Conservation (phyloP, 2,329 filamentous ascomycete genomes). For the Fusarium musae region DNA sequence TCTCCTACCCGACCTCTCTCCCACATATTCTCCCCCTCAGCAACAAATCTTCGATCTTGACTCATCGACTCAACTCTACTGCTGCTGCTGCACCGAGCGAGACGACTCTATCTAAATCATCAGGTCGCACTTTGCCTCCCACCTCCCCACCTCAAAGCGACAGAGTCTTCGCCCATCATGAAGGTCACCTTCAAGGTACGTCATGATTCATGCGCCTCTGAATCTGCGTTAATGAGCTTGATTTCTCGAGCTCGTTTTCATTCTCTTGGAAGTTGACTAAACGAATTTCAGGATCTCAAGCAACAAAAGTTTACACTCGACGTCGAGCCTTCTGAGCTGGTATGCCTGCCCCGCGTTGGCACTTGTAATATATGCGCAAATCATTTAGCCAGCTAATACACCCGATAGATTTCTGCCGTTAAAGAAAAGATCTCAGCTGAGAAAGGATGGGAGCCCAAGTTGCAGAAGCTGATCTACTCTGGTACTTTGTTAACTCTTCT, state of each 20-base stretch:
- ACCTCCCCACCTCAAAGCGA: constrained; percentile 47
- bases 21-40: constrained; percentile 1
- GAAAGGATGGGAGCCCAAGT: constrained; percentile 92
- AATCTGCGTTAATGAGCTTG: background rate
- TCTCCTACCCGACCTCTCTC: constrained; percentile 4
- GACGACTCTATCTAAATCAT: constrained; percentile 17
- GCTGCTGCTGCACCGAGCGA: constrained; percentile 21
- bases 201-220: constrained; percentile 24
- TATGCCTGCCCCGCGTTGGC: constrained; percentile 63
- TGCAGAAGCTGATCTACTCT: constrained; percentile 97
- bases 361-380: constrained; percentile 32
- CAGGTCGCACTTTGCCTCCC: constrained; percentile 36
- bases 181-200: constrained; percentile 75
- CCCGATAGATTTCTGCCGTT: constrained; percentile 79
- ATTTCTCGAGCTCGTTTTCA: background rate
- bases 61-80: background rate
- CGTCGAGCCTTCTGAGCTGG: constrained; percentile 90
- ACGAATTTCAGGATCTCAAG: constrained; percentile 83
- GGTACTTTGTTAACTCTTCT: constrained; percentile 63
- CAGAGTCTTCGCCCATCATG: constrained; percentile 63
- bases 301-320: constrained; percentile 99
- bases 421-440: constrained; percentile 93
- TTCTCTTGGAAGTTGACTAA: constrained; percentile 15
- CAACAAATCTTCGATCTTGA: background rate
- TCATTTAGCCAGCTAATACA: constrained; percentile 19